Base-by-base conservation (phyloP, 345 rosid genomes). In the Brassica juncea region DNA sequence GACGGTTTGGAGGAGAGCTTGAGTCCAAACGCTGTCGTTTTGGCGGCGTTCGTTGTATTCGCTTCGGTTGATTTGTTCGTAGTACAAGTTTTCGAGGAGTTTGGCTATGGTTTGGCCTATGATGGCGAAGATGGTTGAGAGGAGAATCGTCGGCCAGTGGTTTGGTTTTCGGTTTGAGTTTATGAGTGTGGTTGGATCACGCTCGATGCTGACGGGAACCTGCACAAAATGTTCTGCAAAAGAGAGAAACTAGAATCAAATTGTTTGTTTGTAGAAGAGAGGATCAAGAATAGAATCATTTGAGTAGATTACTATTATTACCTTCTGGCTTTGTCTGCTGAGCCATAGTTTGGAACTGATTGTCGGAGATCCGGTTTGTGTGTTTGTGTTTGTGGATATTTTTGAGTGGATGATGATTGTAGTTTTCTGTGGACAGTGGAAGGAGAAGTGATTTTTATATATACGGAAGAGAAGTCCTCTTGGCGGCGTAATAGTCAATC, bases 1-100 rank as follows among this genome's bases (percentile, higher is more conserved):
- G 5, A 74, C 82, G 62, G 75, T 77, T 62, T 82, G 79, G 66
- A 78, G 71, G 14, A 82, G 82, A 3, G 84, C 8, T 28, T 72
- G 79, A 64, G 68, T 82, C 84, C 84, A 82, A n/a, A 75, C 75
- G 72, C 84, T 73, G 16, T 81, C 70, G 73, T 59, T 73, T 79
- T 79, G 82, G 34, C 28, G 74, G 4, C 0, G 66, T 23, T 71
- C 70, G 59, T 76, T 3, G 77, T 49, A 66, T 4, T 66, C 84
- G 8, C 80, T 70, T 37, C 74, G 69, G 1, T 76, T 49, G 73
- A 32, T 81, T 47, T 76, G 2, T 1, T 75, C 66, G 21, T 81
- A 81, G 70, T 65, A 76, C 23, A 76, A 81, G 77, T 81, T 81
- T 28, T 81, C 81, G 37, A 81, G 55, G 66, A 81, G 78, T 61